Base-by-base conservation (phyloP, 176 grass and related monocot species). In the Oryza australiensis region DNA sequence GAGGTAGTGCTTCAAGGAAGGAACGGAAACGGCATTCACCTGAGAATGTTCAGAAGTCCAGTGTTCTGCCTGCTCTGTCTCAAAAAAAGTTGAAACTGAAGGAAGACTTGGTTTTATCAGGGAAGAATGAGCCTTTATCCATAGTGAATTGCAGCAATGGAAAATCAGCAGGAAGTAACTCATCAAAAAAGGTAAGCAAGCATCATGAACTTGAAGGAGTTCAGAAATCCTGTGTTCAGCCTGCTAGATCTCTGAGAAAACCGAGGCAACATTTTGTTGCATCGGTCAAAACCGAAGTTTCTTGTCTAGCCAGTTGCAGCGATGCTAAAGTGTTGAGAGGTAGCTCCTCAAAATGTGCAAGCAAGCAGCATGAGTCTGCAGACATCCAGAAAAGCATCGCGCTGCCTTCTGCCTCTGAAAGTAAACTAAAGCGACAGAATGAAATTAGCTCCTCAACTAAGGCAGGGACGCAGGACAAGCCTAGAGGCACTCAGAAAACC, bases 1-100 rank as follows among this genome's bases (percentile, higher is more conserved):
- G 88, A 28, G 79, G 80, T 83, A 69, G 40, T 43, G 67, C 32
- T 42, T 80, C n/a, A 0, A 68, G 57, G 81, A 78, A 72, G 78
- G 26, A 26, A 68, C 11, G 24, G 37, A 87, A 81, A 64, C 67
- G 62, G n/a, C 71, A 14, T 59, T 81, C 28, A 29, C 28, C 48
- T 45, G 63, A 81, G 68, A 72, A 24, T 38, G 20, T 23, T 30
- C 16, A 29, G 49, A 51, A 64, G 62, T 20, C 65, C 26, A 77
- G 40, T 76, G 23, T 70, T 70, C 40, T 37, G 6, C 28, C 22
- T 82, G 29, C 66, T 64, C 6, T 23, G 32, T n/a, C 46, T 75
- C 29, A 15, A 49, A 75, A 51, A 9, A 80, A 70, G 60, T 10
- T 70, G 60, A 86, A 86, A 68, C 20, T 12, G 14, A 27, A 35